Evolutionary conservation across 2,329 filamentous ascomycete species (phyloP), one percentile per base, ranked within the genome.

Genomic region (Penicillium sp.): DNA sequence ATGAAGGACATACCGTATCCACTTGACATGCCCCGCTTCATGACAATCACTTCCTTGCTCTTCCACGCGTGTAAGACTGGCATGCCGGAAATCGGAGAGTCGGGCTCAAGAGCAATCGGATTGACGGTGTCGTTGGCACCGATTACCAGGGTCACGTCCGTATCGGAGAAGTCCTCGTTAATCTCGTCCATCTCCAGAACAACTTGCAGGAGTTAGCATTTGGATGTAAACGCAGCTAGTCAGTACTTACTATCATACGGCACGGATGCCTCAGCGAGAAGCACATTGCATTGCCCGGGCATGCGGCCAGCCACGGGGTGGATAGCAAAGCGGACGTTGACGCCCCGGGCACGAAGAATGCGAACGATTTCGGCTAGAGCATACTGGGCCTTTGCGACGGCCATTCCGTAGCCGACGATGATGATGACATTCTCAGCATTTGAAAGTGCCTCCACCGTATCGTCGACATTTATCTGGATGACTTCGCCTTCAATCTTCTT

Each of bases 111-210:
- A 0, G 89, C 88, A 59, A 91, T 91, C 0, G 89, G 89, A 61
- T 95, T 95, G 29, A 95, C 89, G 0, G 89, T 95, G 60, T 95
- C 89, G 58, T 95, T 95, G 7, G 89, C 89, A 3, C 89, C 89
- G 61, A 95, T 95, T 0, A 95, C 89, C 3, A 95, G 79, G 0
- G 87, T 89, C 8, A 95, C 75, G 60, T 95, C 89, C 0, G 89
- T 94, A 23, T 93, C 86, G 6, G 77, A 69, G 66, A 95, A 95
- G 61, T 95, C 89, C 52, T 94, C 89, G 67, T 95, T 95, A 71
- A 95, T 94, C 73, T 95, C 89, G 58, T 95, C 89, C 89, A 95
- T 95, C 70, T 95, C 89, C 37, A 94, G 77, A 23, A 95, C 89
- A 46, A 95, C 72, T 72, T 4, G 6, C 22, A 34, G 40, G 24